Percentiles rank a stretch among this genome's conserved stretches.
These are phyloP conservation scores for Stephania japonica DNA, from an alignment of 164 flowering plant genomes.

Conservation along the genomic window DNA sequence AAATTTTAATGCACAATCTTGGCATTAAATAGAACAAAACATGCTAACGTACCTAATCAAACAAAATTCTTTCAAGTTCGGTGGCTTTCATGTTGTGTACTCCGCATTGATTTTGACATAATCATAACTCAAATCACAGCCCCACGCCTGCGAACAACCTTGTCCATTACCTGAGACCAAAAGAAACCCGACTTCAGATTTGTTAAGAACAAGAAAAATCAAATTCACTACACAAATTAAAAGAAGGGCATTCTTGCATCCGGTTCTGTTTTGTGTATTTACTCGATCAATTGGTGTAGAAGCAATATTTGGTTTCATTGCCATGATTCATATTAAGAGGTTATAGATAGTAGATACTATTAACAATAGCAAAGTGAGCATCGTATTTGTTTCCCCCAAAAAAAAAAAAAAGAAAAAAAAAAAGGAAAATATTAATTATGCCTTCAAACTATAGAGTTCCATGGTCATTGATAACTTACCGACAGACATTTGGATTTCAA, in stretches of 20 bases:
- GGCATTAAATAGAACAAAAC: too few species aligned
- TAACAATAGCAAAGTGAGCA: too few species aligned
- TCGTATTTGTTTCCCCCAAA: too few species aligned
- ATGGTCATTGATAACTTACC: slow-evolving; percentile 46
- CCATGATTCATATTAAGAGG: too few species aligned
- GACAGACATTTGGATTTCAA: slow-evolving; percentile 54
- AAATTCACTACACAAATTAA: too few species aligned
- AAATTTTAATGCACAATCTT: too few species aligned
- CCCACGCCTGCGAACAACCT: slow-evolving; percentile 85
- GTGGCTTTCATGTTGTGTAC: slow-evolving; percentile 61
- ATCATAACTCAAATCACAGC: slow-evolving; percentile 90
- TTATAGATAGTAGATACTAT: too few species aligned
- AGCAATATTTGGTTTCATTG: neutral
- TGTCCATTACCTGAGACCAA: slow-evolving; percentile 59
- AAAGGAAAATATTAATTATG: neutral
- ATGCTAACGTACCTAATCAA: too few species aligned
- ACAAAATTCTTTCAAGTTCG: neutral
- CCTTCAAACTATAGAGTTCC: neutral
- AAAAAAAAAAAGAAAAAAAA: too few species aligned
- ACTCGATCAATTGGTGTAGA: neutral
- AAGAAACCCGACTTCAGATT: neutral
- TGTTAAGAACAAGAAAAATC: neutral
- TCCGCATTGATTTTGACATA: slow-evolving; percentile 96
- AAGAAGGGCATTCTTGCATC: too few species aligned
- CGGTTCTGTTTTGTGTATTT: too few species aligned